phyloP scores from a whole-genome alignment of 805 yeast genomes.

The Suhomyces sp. region DNA sequence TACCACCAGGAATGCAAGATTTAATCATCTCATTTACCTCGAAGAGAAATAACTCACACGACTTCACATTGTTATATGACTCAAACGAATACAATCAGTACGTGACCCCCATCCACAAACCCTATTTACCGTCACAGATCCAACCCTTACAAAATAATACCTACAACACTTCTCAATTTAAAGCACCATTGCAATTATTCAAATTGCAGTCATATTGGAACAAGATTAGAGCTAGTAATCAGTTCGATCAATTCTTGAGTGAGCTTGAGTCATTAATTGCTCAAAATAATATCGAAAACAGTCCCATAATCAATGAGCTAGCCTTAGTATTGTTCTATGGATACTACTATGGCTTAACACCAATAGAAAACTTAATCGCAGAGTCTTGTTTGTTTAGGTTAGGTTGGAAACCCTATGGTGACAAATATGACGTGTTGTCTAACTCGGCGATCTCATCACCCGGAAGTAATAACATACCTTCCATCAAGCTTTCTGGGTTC shows the following conservation, averaged over 20 bases:
- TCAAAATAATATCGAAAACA: conserved; percentile 21
- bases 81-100: conserved; percentile 21
- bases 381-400: conserved; percentile 36
- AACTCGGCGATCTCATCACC: background rate
- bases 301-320: conserved; percentile 29
- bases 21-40: conserved; percentile 38
- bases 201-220: conserved; percentile 42
- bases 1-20: conserved; percentile 45
- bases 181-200: conserved; percentile 33
- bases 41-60: conserved; percentile 23
- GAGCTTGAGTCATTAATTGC: conserved; percentile 26
- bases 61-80: conserved; percentile 22
- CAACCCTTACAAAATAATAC: conserved; percentile 7
- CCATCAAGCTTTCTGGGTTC: background rate
- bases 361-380: conserved; percentile 42
- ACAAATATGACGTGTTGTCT: conserved; percentile 9
- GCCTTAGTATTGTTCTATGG: conserved; percentile 42
- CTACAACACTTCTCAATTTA: conserved; percentile 11
- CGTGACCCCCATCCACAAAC: conserved; percentile 29
- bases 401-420: conserved; percentile 43
- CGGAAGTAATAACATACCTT: background rate
- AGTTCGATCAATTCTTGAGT: conserved; percentile 30
- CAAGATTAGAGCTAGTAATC: conserved; percentile 31
- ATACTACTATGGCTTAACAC: conserved; percentile 40
- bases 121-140: conserved; percentile 29